Percentiles rank a stretch among this genome's conserved stretches.
Evolutionary conservation across 371 early-diverging fungal species (phyloP).

Genomic region (Apophysomyces ossiformis): DNA sequence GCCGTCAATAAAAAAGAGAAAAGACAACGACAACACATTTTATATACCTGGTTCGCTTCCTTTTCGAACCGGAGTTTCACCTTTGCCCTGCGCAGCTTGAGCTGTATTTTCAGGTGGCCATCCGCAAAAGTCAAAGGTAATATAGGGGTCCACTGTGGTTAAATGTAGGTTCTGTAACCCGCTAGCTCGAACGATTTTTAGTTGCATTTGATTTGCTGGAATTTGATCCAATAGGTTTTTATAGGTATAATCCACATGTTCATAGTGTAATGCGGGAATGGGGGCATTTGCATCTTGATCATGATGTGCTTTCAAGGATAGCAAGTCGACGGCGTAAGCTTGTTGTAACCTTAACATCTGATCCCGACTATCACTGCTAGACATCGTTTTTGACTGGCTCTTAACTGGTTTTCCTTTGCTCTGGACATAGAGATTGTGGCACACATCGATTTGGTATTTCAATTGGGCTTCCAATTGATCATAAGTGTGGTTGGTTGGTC

Average conservation of each 20-base stretch:
- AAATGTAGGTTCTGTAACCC: slow-evolving; percentile 64
- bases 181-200: slow-evolving; percentile 59
- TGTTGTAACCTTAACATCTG: slow-evolving; percentile 63
- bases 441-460: slow-evolving; percentile 64
- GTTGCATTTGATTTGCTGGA: slow-evolving; percentile 68
- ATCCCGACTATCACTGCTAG: slow-evolving; percentile 17
- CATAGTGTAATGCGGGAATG: slow-evolving; percentile 63
- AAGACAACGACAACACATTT: not conserved
- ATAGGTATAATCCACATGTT: slow-evolving; percentile 64
- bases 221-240: slow-evolving; percentile 63
- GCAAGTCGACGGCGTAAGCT: slow-evolving; percentile 60
- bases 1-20: too few species aligned
- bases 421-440: slow-evolving; percentile 63
- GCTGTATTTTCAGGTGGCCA: slow-evolving; percentile 73
- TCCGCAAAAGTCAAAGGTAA: slow-evolving; percentile 72
- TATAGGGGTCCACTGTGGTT: slow-evolving; percentile 67
- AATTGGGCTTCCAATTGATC: slow-evolving; percentile 60
- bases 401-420: slow-evolving; percentile 27
- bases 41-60: slow-evolving; percentile 52
- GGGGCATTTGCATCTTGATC: slow-evolving; percentile 29
- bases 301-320: slow-evolving; percentile 53
- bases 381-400: slow-evolving; percentile 18
- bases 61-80: slow-evolving; percentile 63
- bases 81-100: slow-evolving; percentile 63
- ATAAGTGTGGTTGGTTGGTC: slow-evolving; percentile 28